Evolutionary conservation across 2,329 filamentous ascomycete genomes (phyloP).

Genomic region (Verticillium nubilum): DNA sequence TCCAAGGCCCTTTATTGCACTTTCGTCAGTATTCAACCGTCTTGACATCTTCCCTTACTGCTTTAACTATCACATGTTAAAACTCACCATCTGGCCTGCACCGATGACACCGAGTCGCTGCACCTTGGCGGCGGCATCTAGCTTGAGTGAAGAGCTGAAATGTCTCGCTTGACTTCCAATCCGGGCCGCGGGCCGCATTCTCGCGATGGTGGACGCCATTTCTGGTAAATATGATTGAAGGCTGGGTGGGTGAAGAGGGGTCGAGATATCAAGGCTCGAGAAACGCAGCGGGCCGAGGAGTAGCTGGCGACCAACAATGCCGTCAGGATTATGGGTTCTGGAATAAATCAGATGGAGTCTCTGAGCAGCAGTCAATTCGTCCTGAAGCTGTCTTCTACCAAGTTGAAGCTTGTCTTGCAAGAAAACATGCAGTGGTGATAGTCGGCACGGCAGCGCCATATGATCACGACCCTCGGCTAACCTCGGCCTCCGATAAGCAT

Average conservation of each 20-base stretch:
- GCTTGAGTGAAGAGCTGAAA: conserved; percentile 65
- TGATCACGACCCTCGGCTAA: conserved; percentile 26
- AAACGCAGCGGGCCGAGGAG: background rate
- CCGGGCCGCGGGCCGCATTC: conserved; percentile 5
- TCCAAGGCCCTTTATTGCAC: conserved; percentile 66
- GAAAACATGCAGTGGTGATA: background rate
- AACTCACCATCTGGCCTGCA: conserved; percentile 86
- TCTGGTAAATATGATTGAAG: background rate
- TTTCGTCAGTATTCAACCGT: conserved; percentile 12
- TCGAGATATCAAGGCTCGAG: background rate
- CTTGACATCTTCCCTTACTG: background rate
- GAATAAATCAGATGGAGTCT: background rate
- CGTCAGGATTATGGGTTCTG: background rate
- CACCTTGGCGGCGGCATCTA: conserved; percentile 59
- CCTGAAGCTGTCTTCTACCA: background rate
- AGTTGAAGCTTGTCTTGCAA: background rate
- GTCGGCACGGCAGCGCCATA: background rate
- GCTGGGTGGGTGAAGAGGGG: background rate
- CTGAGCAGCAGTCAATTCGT: background rate
- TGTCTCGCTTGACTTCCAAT: conserved; percentile 39
- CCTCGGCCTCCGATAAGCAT: conserved; percentile 28
- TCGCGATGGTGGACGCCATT: conserved; percentile 11
- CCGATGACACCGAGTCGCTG: conserved; percentile 89
- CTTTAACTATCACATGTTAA: conserved; percentile 27
- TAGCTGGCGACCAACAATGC: background rate